phyloP scores from a whole-genome alignment of 2,329 filamentous ascomycete species.

The Claviceps spartinae region DNA sequence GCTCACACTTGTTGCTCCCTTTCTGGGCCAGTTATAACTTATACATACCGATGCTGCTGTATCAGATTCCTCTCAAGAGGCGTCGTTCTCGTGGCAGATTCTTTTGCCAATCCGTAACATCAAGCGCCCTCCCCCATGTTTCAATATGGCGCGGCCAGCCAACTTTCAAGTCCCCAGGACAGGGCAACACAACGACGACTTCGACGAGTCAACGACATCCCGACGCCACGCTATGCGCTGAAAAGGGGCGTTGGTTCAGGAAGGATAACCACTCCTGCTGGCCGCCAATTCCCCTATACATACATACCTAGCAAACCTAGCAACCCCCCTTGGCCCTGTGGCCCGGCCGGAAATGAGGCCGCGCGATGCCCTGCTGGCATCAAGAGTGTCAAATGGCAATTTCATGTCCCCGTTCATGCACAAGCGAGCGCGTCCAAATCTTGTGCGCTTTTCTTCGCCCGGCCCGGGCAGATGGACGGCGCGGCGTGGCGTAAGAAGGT shows the following conservation, averaged over 20 bases:
- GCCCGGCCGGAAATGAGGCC: slow-evolving; percentile 3
- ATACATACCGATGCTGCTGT: background rate
- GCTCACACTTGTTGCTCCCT: background rate
- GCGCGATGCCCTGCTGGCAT: background rate
- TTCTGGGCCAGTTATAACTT: background rate
- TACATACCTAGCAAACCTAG: background rate
- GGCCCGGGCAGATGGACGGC: background rate
- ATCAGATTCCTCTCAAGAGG: background rate
- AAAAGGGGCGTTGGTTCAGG: background rate
- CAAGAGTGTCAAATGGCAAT: background rate
- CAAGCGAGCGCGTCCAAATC: background rate
- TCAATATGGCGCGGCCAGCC: background rate
- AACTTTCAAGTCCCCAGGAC: background rate
- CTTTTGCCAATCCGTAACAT: background rate
- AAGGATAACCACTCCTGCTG: background rate
- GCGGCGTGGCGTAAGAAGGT: background rate
- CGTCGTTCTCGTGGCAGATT: too few relatives aligned
- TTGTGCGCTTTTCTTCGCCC: background rate
- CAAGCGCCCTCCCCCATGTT: background rate
- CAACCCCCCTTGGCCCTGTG: background rate
- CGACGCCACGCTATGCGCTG: background rate
- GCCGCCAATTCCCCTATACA: background rate
- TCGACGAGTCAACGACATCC: background rate
- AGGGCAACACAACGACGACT: too few relatives aligned
- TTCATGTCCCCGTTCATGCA: background rate